These are phyloP conservation scores for Suillus americanus DNA, from an alignment of 768 basidiomycete genomes.

Conservation along the genomic window DNA sequence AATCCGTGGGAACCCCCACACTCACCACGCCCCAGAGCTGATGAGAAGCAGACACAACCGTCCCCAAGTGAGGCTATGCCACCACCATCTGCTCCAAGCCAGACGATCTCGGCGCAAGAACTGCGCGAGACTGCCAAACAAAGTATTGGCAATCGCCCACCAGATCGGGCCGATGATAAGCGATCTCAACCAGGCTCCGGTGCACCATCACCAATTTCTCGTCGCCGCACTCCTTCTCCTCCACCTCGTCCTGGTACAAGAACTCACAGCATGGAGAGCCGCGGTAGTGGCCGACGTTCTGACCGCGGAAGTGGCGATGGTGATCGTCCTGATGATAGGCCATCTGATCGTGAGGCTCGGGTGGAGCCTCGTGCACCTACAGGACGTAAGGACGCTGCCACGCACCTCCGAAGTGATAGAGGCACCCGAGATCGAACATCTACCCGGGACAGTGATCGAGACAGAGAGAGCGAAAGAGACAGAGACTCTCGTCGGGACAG, in stretches of 20 bases:
- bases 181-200: conserved; percentile 52
- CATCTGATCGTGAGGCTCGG: conserved; percentile 49
- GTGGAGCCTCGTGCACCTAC: conserved; percentile 44
- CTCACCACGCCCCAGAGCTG: conserved; percentile 41
- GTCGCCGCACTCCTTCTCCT: conserved; percentile 66
- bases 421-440: conserved; percentile 42
- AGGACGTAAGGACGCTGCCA: conserved; percentile 50
- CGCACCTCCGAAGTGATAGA: conserved; percentile 52
- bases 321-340: conserved; percentile 50
- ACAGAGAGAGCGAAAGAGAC: conserved; percentile 47
- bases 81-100: conserved; percentile 75
- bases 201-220: conserved; percentile 52
- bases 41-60: conserved; percentile 38
- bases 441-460: conserved; percentile 33
- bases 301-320: conserved; percentile 48
- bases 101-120: conserved; percentile 76
- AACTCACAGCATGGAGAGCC: conserved; percentile 70
- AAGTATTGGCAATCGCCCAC: conserved; percentile 42
- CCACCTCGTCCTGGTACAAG: conserved; percentile 65
- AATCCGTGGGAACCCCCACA: conserved; percentile 36
- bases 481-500: conserved; percentile 48
- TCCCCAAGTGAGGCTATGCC: conserved; percentile 54
- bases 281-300: conserved; percentile 64
- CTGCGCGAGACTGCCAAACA: conserved; percentile 79
- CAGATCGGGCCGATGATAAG: conserved; percentile 43